Evolutionary conservation across 2,329 filamentous ascomycete species (phyloP), one percentile per base, ranked within the genome.

Genomic region (Setomelanomma holmii): DNA sequence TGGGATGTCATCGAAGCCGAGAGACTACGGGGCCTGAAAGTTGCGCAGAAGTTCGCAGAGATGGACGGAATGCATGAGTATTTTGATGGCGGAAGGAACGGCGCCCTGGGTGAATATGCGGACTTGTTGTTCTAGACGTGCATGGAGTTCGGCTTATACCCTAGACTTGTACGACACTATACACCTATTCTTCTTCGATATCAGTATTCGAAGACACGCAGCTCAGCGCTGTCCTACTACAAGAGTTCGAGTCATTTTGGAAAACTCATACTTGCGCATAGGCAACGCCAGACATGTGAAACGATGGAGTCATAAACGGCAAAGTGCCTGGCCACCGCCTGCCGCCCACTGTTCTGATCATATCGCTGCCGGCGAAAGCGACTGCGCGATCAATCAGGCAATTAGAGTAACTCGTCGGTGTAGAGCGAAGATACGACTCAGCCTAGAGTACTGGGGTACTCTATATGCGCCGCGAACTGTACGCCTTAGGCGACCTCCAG

Each of bases 31-130:
- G 86, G 85, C 0, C 56, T 87, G 63, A 73, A 77, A 51, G 73
- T 85, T 23, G 83, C 85, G 4, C 76, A 80, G 61, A 78, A 82
- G 35, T 87, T 85, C 68, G 76, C 80, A 21, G 75, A 71, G 11
- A 64, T 87, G 60, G 84, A 86, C 63, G 76, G 72, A 54, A 68
- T 85, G 56, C 77, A 82, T 63, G 79, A 79, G 11, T 81, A 82
- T 58, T 83, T 81, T 57, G 74, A 74, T 53, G 73, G 76, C 5
- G 75, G 72, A 1, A 69, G 68, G 40, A 72, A 76, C 10, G 77
- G 77, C 21, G 77, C 71, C 2, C 55, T 81, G 51, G 79, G 79
- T 7, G 68, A 78, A 60, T 81, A 73, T 61, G 49, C 66, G 1
- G 76, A 79, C 57, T 60, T 77, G 42, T 44, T 71, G 20, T 71